Conservation (phyloP, 352 stramenopile genomes). For the Phytophthora brassicae region DNA sequence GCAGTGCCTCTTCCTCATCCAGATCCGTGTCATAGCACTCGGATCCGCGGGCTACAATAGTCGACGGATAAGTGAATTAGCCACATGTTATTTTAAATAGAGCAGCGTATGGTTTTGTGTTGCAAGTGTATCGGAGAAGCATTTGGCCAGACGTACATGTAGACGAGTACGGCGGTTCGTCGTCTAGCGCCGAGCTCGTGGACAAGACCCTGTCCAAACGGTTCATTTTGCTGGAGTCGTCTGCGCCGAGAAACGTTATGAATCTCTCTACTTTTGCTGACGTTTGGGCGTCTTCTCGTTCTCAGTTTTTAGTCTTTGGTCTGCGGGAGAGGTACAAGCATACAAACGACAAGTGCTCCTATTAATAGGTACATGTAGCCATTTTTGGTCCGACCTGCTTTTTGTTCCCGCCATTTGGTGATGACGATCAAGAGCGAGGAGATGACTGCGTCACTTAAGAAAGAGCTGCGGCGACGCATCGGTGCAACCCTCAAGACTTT, state of each 20-base stretch:
- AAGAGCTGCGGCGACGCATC: conserved; percentile 61
- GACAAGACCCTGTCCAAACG: conserved; percentile 24
- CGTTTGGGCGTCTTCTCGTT: conserved; percentile 4
- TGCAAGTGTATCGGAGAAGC: neutral
- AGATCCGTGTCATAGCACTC: conserved; percentile 43
- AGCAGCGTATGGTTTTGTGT: neutral
- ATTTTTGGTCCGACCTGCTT: conserved; percentile 8
- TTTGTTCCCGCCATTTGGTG: conserved; percentile 7
- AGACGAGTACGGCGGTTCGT: conserved; percentile 28
- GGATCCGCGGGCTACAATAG: conserved; percentile 25
- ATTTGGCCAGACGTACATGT: neutral
- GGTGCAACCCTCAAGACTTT: conserved; percentile 43
- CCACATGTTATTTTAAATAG: neutral
- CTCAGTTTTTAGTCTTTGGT: neutral
- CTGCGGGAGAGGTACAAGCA: conserved; percentile 1
- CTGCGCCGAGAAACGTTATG: conserved; percentile 15
- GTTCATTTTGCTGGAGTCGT: conserved; percentile 16
- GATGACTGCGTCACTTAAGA: conserved; percentile 50
- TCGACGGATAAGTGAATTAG: no score
- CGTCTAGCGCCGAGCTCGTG: conserved; percentile 22
- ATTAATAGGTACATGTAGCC: conserved; percentile 1
- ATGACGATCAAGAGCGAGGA: conserved; percentile 17
- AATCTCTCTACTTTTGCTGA: conserved; percentile 11
- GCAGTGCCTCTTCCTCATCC: conserved; percentile 67
- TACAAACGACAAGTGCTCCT: conserved; percentile 13